Percentiles rank a stretch among this genome's conserved stretches.
Evolutionary conservation across 768 basidiomycete genomes (phyloP).

Genomic region (Ramaria rubella): DNA sequence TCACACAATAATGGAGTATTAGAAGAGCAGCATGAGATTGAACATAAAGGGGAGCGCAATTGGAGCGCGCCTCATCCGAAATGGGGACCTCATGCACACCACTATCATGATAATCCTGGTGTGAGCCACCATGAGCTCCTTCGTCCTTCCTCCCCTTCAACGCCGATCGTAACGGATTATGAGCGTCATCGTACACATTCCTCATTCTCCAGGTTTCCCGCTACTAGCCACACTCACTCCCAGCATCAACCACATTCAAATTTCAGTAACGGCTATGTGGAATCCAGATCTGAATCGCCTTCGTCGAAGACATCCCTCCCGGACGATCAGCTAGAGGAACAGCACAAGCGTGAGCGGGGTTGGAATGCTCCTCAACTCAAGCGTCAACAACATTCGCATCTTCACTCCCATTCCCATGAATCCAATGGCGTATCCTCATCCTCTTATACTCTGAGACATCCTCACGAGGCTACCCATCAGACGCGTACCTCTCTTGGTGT

Average conservation of each 20-base stretch:
- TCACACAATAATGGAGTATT: slow-evolving; percentile 40
- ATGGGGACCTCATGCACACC: background rate
- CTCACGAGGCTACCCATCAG: background rate
- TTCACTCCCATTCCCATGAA: background rate
- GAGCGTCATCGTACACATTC: too few relatives aligned
- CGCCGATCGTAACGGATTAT: too few relatives aligned
- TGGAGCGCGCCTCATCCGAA: slow-evolving; percentile 44
- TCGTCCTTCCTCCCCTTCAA: too few relatives aligned
- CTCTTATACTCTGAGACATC: background rate
- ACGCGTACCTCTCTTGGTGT: background rate
- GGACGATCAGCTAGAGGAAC: slow-evolving; percentile 21
- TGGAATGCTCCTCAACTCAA: slow-evolving; percentile 63
- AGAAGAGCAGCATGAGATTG: slow-evolving; percentile 39
- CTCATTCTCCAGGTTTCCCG: too few relatives aligned
- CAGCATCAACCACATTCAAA: background rate
- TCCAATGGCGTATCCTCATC: background rate
- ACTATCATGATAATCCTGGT: background rate
- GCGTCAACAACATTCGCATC: slow-evolving; percentile 29
- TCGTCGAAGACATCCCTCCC: background rate
- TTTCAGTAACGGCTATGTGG: background rate
- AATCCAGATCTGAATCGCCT: background rate
- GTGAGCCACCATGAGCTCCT: background rate
- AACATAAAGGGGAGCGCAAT: slow-evolving; percentile 43
- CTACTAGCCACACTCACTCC: background rate
- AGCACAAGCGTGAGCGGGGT: slow-evolving; percentile 55